These are phyloP conservation scores for Vitis hybrid DNA, from an alignment of 177 flowering plant genomes.

Conservation along the genomic window DNA sequence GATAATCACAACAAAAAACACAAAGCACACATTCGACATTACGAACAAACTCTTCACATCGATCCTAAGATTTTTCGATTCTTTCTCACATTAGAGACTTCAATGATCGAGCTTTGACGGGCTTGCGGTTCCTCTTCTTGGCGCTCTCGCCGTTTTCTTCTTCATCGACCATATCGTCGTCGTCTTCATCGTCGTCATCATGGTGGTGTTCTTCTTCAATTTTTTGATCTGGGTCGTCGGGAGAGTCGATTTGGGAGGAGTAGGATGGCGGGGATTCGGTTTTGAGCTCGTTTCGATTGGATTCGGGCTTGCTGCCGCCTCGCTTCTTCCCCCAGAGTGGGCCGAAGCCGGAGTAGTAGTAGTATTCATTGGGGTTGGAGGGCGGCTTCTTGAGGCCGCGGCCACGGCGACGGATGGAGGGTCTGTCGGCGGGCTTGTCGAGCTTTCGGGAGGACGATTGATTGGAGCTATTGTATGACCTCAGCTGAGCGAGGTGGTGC, in stretches of 20 bases:
- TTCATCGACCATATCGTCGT: constrained; percentile 6
- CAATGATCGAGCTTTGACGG: constrained; percentile 72
- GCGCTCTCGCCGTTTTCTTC: constrained; percentile 6
- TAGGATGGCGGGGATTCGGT: constrained; percentile 3
- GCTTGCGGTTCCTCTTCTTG: constrained; percentile 57
- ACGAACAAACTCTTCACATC: background rate
- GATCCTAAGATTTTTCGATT: background rate
- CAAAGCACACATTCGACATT: background rate
- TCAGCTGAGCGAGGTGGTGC: constrained; percentile 30
- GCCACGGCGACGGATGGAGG: constrained; percentile 10
- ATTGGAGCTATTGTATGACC: constrained; percentile 14
- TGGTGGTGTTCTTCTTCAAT: constrained; percentile 19
- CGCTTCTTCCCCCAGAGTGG: constrained; percentile 71
- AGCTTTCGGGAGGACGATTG: background rate
- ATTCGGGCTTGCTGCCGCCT: constrained; percentile 14
- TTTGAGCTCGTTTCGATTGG: too few relatives aligned
- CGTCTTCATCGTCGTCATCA: constrained; percentile 30
- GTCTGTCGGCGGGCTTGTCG: background rate
- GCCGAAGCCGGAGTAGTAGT: constrained; percentile 84
- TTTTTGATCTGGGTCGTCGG: constrained; percentile 17
- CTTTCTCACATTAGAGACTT: constrained; percentile 60
- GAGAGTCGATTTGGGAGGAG: constrained; percentile 7
- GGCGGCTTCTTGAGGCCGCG: constrained; percentile 19
- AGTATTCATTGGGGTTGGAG: constrained; percentile 43
- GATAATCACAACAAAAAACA: constrained; percentile 5